phyloP scores from a whole-genome alignment of 2,329 filamentous ascomycete species.

The Penicillium sp. region DNA sequence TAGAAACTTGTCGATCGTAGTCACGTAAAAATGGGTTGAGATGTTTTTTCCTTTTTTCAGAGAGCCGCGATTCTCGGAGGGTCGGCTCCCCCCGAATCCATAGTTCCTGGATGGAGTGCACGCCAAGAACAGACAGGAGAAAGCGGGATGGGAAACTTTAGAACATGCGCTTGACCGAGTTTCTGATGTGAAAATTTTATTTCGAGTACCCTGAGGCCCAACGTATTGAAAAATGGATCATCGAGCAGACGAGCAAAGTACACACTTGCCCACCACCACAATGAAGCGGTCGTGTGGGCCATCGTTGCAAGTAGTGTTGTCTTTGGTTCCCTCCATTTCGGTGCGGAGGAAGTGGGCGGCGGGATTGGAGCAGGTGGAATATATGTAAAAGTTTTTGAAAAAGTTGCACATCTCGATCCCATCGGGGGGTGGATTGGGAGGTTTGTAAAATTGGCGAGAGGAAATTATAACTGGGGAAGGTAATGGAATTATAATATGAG shows the following conservation, averaged over 20 bases:
- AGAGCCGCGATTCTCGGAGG: slow-evolving; percentile 5
- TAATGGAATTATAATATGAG: neutral
- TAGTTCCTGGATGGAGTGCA: slow-evolving; percentile 11
- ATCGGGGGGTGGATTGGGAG: slow-evolving; percentile 4
- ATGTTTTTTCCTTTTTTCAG: neutral
- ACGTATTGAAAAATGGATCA: neutral
- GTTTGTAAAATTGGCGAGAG: neutral
- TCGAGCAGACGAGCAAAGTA: slow-evolving; percentile 43
- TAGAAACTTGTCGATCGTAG: slow-evolving; percentile 16
- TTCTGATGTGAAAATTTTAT: neutral
- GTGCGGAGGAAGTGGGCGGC: slow-evolving; percentile 69
- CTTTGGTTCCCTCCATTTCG: slow-evolving; percentile 62
- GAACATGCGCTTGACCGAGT: neutral
- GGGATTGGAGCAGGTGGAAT: slow-evolving; percentile 66
- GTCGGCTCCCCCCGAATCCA: slow-evolving; percentile 14
- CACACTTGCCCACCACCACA: slow-evolving; percentile 63
- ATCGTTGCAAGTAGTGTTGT: slow-evolving; percentile 54
- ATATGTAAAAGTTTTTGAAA: slow-evolving; percentile 75
- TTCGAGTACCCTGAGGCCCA: neutral
- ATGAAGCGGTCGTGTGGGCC: slow-evolving; percentile 74
- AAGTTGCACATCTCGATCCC: slow-evolving; percentile 54
- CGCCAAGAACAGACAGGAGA: slow-evolving; percentile 2
- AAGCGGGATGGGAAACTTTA: slow-evolving; percentile 1
- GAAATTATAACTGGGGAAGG: neutral
- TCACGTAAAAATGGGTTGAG: slow-evolving; percentile 11